Evolutionary conservation across 1,284 basidiomycete species (phyloP), one percentile per base, ranked within the genome.

Genomic region (Puccinia horiana): DNA sequence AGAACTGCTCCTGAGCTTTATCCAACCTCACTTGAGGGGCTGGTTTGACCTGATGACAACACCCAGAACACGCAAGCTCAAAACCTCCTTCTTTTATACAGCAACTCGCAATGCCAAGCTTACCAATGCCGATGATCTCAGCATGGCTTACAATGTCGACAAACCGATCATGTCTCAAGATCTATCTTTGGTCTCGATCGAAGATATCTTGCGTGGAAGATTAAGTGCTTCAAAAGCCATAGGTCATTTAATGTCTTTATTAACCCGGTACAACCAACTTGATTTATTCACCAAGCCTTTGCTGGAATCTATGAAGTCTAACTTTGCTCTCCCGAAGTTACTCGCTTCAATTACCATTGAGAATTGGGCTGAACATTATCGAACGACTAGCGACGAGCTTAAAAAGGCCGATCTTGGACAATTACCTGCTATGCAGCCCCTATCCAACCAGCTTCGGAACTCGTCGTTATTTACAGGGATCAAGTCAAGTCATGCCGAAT

Each of bases 151-250:
- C 86, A 96, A 98, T 85, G 93, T 99, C 40, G 97, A 99, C 89
- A 98, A 95, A 89, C 93, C 93, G 82, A 96, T 99, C 91, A 89
- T 98, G 70, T 90, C 91, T 0, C 96, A 98, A 86, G 97, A 99
- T 86, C 88, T 96, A 77, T 91, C 93, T 0, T 89, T 99, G 29
- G 90, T 99, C 37, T 90, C 92, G 9, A 88, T 91, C 20, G 96
- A 98, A 85, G 89, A 91, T 0, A 91, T 95, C 42, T 88, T 97
- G 81, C 91, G 93, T 83, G 94, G 94, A 23, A 90, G 97, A 54
- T 88, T 98, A 4, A 92, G 93, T 4, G 91, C 92, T 1, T 92
- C 94, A 0, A 91, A 90, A 18, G 94, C 95, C 0, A 87, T 99
- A 16, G 94, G 95, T 0, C 88, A 90, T 84, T 86, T 95, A 9